A percentile compares a stretch with the other conserved stretches of the same genome.
These are phyloP conservation scores for Diplosphaera chodatii DNA, from an alignment of 139 green algal genomes.

Conservation along the genomic window DNA sequence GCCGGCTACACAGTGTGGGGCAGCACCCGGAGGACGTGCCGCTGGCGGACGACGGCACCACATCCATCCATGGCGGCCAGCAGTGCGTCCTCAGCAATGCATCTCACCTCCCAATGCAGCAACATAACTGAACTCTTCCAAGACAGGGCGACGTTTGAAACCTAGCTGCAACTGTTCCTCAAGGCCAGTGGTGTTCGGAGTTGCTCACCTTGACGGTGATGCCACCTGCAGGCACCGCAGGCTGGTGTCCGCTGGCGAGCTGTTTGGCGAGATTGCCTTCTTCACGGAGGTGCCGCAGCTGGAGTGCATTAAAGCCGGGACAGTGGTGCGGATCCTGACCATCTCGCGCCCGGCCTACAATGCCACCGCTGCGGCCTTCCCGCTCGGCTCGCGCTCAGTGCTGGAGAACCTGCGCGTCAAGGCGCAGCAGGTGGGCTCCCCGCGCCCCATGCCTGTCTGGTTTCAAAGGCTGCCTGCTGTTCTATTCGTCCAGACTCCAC, in stretches of 20 bases:
- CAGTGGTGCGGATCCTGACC: conserved; percentile 45
- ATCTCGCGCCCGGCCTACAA: conserved; percentile 37
- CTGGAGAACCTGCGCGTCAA: conserved; percentile 45
- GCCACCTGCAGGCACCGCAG: conserved; percentile 9
- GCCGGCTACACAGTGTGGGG: neutral
- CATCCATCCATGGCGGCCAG: neutral
- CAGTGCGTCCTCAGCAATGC: neutral
- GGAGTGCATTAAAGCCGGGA: conserved; percentile 18
- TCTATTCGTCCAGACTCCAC: too few species aligned
- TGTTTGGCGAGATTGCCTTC: conserved; percentile 43
- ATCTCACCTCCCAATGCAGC: neutral
- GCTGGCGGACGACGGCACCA: neutral
- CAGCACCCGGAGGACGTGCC: neutral
- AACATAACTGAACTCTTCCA: too few species aligned
- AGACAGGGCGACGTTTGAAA: too few species aligned
- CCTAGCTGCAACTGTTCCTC: too few species aligned
- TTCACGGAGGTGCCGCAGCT: conserved; percentile 42
- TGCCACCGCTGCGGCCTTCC: conserved; percentile 37
- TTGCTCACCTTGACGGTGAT: too few species aligned
- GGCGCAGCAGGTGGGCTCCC: conserved; percentile 12
- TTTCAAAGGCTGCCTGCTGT: too few species aligned
- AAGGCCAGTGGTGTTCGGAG: too few species aligned
- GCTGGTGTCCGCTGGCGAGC: neutral
- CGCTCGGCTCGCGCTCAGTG: conserved; percentile 33
- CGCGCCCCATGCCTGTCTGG: too few species aligned